These are phyloP conservation scores for Trichoderma sp. DNA, from an alignment of 2,329 filamentous ascomycete species.

Conservation along the genomic window DNA sequence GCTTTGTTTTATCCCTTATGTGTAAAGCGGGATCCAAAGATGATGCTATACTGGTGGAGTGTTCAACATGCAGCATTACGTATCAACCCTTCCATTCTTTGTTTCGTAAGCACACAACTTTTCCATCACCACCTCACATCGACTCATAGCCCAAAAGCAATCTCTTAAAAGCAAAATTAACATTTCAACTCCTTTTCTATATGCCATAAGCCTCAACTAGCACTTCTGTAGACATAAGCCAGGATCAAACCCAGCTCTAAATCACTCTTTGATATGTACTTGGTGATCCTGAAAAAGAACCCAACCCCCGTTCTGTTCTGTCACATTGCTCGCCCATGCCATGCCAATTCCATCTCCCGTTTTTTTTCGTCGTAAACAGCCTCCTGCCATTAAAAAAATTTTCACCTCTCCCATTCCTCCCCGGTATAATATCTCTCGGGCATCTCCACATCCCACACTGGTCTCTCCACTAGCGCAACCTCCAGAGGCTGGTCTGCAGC, in stretches of 20 bases:
- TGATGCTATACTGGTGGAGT: neutral
- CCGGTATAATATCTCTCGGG: slow-evolving; percentile 69
- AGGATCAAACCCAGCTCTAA: neutral
- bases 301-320: neutral
- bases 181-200: slow-evolving; percentile 13
- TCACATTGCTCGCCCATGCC: neutral
- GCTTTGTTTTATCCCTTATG: neutral
- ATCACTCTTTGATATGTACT: slow-evolving; percentile 11
- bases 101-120: neutral
- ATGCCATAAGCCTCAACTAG: neutral
- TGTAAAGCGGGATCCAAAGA: neutral
- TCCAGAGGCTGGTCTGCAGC: slow-evolving; percentile 57
- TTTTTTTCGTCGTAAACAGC: neutral
- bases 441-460: slow-evolving; percentile 78
- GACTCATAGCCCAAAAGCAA: neutral
- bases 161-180: neutral
- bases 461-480: slow-evolving; percentile 85
- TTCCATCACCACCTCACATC: neutral
- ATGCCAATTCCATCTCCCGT: neutral
- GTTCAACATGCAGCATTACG: neutral
- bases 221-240: slow-evolving; percentile 1
- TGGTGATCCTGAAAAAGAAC: neutral
- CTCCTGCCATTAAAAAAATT: neutral
- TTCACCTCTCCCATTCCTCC: slow-evolving; percentile 51
- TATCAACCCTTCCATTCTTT: neutral